Evolutionary conservation across 768 basidiomycete genomes (phyloP).

Genomic region (Suillus spraguei): DNA sequence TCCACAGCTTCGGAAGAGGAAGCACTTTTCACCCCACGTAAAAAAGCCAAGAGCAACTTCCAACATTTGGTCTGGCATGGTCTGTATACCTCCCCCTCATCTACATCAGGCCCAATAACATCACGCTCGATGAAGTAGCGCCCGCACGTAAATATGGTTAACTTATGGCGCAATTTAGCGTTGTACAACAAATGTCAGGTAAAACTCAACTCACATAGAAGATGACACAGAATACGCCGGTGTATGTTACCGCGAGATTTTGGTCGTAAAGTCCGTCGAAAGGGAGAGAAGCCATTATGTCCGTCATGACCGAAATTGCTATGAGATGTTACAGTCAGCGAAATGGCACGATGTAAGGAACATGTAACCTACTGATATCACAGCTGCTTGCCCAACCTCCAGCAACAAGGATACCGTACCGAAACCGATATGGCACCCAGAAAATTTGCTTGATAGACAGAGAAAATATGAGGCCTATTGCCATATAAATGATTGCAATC

Average conservation of each 20-base stretch:
- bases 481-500: slow-evolving; percentile 56
- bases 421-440: slow-evolving; percentile 71
- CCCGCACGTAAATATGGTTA: neutral
- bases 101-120: neutral
- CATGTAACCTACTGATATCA: slow-evolving; percentile 55
- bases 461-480: slow-evolving; percentile 49
- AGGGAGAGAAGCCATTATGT: slow-evolving; percentile 56
- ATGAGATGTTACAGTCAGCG: neutral
- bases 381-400: slow-evolving; percentile 65
- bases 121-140: neutral
- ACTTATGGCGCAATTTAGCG: neutral
- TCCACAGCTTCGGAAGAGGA: neutral
- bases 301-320: slow-evolving; percentile 65
- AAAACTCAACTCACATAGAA: slow-evolving; percentile 52
- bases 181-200: neutral
- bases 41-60: neutral
- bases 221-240: slow-evolving; percentile 58
- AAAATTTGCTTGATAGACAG: slow-evolving; percentile 55
- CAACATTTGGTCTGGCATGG: neutral
- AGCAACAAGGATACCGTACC: slow-evolving; percentile 64
- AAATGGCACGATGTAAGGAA: neutral
- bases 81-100: neutral
- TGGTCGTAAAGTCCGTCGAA: slow-evolving; percentile 56
- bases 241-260: slow-evolving; percentile 60
- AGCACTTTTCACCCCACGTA: neutral